Evolutionary conservation across 257 asterid genomes (phyloP).

Genomic region (Nicotiana attenuata): DNA sequence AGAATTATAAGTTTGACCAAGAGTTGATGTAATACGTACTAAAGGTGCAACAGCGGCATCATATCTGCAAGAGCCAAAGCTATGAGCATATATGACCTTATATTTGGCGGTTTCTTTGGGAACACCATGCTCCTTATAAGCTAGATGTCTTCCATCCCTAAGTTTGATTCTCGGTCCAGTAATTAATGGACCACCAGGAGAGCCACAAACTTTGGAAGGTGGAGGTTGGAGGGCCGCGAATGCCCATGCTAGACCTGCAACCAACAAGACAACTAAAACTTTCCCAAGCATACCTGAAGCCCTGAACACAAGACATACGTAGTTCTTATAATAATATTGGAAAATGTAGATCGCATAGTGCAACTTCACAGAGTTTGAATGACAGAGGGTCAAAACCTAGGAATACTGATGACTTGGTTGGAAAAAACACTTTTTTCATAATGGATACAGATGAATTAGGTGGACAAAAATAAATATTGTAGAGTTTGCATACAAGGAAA

Average conservation of each 20-base stretch:
- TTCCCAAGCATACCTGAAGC: slow-evolving; percentile 46
- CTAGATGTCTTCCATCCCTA: slow-evolving; percentile 69
- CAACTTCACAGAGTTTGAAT: background rate
- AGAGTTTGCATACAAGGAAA: background rate
- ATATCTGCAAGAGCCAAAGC: slow-evolving; percentile 53
- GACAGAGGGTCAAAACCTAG: background rate
- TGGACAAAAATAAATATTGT: background rate
- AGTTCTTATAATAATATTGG: background rate
- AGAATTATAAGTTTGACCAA: background rate
- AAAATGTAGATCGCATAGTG: background rate
- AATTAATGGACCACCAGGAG: slow-evolving; percentile 48
- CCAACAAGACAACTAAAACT: slow-evolving; percentile 32
- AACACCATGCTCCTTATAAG: slow-evolving; percentile 78
- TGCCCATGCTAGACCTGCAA: slow-evolving; percentile 56
- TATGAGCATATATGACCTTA: slow-evolving; percentile 64
- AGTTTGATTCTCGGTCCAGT: slow-evolving; percentile 68
- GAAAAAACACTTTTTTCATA: too few species aligned
- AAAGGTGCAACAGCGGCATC: slow-evolving; percentile 45
- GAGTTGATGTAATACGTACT: slow-evolving; percentile 30
- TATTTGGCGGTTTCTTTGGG: slow-evolving; percentile 56
- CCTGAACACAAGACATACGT: slow-evolving; percentile 8
- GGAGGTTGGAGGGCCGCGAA: slow-evolving; percentile 55
- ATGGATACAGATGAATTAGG: background rate
- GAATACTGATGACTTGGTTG: background rate
- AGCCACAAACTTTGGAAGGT: slow-evolving; percentile 58